Conservation (phyloP, 331 rosid species). For the Dryas integrifolia region DNA sequence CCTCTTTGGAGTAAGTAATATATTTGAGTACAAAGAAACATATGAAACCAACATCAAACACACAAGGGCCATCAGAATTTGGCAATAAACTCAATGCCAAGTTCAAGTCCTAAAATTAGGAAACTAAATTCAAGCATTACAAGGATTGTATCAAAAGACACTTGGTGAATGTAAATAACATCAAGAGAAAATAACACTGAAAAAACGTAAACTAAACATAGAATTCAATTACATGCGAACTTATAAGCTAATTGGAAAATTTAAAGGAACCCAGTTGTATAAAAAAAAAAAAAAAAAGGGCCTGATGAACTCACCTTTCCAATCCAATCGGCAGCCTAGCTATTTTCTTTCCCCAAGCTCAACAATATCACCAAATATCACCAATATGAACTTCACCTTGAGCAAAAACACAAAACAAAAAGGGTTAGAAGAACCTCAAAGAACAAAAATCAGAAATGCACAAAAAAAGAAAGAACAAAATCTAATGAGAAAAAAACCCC, state of each 20-base stretch:
- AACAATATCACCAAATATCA: too few species aligned
- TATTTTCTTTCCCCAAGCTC: too few species aligned
- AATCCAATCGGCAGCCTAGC: too few species aligned
- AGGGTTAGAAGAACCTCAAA: too few species aligned
- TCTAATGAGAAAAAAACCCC: too few species aligned
- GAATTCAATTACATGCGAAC: not conserved
- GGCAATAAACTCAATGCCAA: not conserved
- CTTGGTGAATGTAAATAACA: not conserved
- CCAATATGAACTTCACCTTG: too few species aligned
- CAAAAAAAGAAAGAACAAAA: too few species aligned
- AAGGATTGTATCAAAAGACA: not conserved
- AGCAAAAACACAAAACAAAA: too few species aligned
- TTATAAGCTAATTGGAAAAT: not conserved
- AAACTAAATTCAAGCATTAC: not conserved
- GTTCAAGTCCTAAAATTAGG: not conserved
- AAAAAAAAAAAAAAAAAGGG: too few species aligned
- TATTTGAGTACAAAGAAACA: slow-evolving; percentile 45
- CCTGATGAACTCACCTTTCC: too few species aligned
- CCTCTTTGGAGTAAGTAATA: slow-evolving; percentile 96
- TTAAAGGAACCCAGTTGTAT: not conserved
- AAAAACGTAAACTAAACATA: not conserved
- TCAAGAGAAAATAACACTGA: too few species aligned
- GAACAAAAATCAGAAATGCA: too few species aligned
- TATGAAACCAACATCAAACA: not conserved
- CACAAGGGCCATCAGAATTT: not conserved